Conservation (phyloP, 2,329 filamentous ascomycete species). For the Trichophyton rubrum region DNA sequence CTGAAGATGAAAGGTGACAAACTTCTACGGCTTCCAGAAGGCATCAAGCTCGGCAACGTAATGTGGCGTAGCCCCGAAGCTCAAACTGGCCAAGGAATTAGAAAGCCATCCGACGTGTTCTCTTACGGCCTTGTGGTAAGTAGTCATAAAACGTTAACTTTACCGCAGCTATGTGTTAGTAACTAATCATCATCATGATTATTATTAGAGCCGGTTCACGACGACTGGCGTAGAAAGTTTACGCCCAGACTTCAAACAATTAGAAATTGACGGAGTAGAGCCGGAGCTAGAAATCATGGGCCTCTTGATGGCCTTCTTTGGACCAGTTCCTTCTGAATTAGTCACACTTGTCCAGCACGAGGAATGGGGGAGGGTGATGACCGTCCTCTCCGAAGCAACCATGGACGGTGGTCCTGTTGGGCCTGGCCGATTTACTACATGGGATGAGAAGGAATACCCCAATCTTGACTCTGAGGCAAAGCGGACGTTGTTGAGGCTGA, state of each 20-base stretch:
- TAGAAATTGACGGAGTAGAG: conserved; percentile 16
- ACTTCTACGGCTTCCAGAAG: conserved; percentile 2
- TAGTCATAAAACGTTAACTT: background rate
- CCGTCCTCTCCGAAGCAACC: conserved; percentile 16
- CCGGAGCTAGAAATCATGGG: conserved; percentile 19
- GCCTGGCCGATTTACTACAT: conserved; percentile 17
- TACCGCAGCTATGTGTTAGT: conserved; percentile 1
- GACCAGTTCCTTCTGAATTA: conserved; percentile 18
- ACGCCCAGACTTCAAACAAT: conserved; percentile 15
- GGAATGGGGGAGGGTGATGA: conserved; percentile 16
- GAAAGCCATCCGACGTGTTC: conserved; percentile 7
- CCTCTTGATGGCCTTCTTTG: conserved; percentile 19
- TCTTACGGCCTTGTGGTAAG: conserved; percentile 7
- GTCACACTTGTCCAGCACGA: conserved; percentile 21
- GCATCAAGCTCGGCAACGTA: conserved; percentile 6
- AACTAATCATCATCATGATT: conserved; percentile 2
- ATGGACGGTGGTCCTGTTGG: conserved; percentile 7
- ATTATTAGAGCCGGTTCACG: conserved; percentile 1
- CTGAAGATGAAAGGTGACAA: conserved; percentile 6
- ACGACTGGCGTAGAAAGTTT: conserved; percentile 12
- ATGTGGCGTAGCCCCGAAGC: conserved; percentile 7
- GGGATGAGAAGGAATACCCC: conserved; percentile 19
- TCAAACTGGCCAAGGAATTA: conserved; percentile 6
- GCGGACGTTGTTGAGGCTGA: conserved; percentile 22
- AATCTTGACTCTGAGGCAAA: conserved; percentile 21